phyloP scores from a whole-genome alignment of 257 asterid species.

The Striga asiatica region DNA sequence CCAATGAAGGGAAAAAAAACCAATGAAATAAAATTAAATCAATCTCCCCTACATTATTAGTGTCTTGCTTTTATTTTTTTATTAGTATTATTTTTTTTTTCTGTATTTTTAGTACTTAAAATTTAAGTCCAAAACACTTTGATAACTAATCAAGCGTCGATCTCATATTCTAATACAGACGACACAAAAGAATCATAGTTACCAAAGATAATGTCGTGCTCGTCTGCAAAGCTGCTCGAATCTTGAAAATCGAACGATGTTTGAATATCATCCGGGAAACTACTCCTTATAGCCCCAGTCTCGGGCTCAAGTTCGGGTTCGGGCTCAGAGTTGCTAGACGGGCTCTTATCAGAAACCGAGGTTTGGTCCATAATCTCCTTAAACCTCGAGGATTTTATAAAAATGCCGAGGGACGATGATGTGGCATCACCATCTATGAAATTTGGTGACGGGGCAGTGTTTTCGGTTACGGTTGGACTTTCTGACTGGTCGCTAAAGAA shows the following conservation, averaged over 20 bases:
- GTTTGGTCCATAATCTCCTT: conserved; percentile 53
- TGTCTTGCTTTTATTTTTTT: no score
- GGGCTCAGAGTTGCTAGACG: conserved; percentile 26
- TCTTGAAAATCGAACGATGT: conserved; percentile 83
- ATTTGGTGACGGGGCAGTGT: conserved; percentile 19
- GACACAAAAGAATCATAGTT: conserved; percentile 39
- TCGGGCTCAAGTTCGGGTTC: no score
- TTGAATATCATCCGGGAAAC: conserved; percentile 87
- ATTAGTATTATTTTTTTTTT: no score
- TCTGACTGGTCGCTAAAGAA: conserved; percentile 23
- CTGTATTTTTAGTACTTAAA: no score
- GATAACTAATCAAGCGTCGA: conserved; percentile 26
- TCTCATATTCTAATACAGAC: conserved; percentile 54
- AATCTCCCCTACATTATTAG: no score
- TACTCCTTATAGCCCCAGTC: no score
- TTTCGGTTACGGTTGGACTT: conserved; percentile 22
- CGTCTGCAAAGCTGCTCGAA: conserved; percentile 44
- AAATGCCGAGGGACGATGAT: conserved; percentile 43
- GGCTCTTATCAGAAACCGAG: conserved; percentile 18
- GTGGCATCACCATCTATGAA: conserved; percentile 15
- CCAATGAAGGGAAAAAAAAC: no score
- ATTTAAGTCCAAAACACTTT: no score
- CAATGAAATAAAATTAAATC: no score
- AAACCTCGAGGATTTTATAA: conserved; percentile 53
- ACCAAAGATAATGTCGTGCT: conserved; percentile 56